Conservation (phyloP, 2,329 filamentous ascomycete genomes). For the Trichoderma semiorbis region DNA sequence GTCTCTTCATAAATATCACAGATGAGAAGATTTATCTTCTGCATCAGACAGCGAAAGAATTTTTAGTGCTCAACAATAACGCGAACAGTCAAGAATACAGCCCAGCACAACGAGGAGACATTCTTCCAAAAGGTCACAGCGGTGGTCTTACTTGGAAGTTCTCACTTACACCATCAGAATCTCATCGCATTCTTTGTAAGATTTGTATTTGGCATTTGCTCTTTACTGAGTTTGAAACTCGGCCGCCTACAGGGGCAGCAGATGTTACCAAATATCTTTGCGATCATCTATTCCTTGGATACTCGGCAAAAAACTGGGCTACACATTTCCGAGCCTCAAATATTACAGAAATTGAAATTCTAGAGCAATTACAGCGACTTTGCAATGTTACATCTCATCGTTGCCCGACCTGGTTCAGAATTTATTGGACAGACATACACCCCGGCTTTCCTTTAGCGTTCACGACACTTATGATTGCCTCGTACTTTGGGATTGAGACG, state of each 20-base stretch:
- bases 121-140: not conserved
- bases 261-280: not conserved
- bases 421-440: not conserved
- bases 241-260: fast-evolving
- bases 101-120: not conserved
- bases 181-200: not conserved
- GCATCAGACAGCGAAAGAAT: conserved; percentile 11
- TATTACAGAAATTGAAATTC: not conserved
- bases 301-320: not conserved
- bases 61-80: not conserved
- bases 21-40: not conserved
- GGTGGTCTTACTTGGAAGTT: not conserved
- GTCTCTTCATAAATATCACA: not conserved
- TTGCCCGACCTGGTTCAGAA: not conserved
- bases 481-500: not conserved
- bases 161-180: not conserved
- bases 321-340: not conserved
- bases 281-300: not conserved
- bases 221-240: not conserved
- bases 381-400: not conserved
- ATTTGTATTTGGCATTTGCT: not conserved
- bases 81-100: not conserved
- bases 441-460: not conserved
- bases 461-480: not conserved
- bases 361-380: not conserved